Percentiles rank a stretch among this genome's conserved stretches.
Conservation (phyloP, 257 asterid species). For the Solanum stenotomum region DNA sequence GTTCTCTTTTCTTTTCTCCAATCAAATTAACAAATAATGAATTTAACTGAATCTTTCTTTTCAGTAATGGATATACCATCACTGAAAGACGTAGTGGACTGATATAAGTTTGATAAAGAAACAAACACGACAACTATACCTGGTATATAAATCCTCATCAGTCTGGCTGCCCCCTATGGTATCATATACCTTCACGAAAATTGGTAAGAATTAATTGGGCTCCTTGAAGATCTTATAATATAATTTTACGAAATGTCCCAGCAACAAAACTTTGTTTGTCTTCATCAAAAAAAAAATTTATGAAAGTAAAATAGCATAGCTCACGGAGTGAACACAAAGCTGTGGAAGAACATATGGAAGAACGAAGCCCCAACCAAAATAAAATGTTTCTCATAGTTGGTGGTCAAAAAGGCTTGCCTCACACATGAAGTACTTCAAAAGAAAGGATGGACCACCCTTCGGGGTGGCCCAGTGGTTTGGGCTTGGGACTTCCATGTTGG, state of each 20-base stretch:
- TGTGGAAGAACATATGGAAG: neutral
- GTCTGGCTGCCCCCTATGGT: conserved; percentile 75
- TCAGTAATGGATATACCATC: neutral
- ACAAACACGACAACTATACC: conserved; percentile 27
- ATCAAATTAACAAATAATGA: neutral
- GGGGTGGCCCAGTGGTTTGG: no score
- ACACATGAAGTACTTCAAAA: neutral
- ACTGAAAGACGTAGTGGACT: neutral
- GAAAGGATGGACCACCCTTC: neutral
- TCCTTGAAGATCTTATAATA: neutral
- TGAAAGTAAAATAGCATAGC: neutral
- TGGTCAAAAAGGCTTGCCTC: neutral
- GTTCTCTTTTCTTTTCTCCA: neutral
- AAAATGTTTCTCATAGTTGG: neutral
- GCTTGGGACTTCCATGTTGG: no score
- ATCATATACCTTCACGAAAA: conserved; percentile 71
- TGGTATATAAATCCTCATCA: conserved; percentile 62
- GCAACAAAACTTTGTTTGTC: neutral
- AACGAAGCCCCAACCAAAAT: neutral
- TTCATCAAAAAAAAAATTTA: no score
- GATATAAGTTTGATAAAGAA: neutral
- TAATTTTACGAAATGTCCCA: neutral
- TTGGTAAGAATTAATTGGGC: conserved; percentile 10
- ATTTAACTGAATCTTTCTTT: neutral
- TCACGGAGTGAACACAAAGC: neutral